Evolutionary conservation across 768 basidiomycete genomes (phyloP), one percentile per base, ranked within the genome.

Genomic region (Leccinum subtestaceum): DNA sequence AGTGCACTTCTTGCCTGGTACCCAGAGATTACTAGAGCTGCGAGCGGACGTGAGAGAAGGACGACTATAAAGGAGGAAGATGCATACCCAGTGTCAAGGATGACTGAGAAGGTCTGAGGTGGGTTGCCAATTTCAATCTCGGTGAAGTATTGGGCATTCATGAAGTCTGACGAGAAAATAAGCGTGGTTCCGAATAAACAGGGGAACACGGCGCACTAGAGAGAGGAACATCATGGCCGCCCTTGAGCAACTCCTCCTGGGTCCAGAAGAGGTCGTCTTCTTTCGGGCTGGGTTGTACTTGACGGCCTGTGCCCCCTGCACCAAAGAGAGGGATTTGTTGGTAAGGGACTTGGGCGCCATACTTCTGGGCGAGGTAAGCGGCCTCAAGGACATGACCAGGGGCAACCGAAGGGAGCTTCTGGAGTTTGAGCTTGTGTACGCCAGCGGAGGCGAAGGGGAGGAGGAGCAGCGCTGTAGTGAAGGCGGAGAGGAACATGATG

Each of bases 121-220:
- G 96, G 96, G 1, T 79, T 82, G 15, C 96, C 96, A 56, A 98
- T 72, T 1, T 79, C 70, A 60, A 98, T 96, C 62, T 94, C 90
- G 19, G 94, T 83, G 71, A 83, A 99, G 76, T 99, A 98, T 74
- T 99, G 95, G 36, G 97, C 95, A 72, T 98, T 98, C 87, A 95
- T 86, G 77, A 93, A 98, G 80, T 98, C 95, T 97, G 57, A 17
- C 21, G 55, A 34, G 25, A 34, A 21, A 5, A 34, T 60, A 52
- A 52, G 38, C 53, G 27, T n/a, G 43, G 46, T 0, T n/a, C 29
- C 32, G 23, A 48, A 32, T 2, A 23, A 10, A 5, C 19, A 25
- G 19, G 53, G 23, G 25, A 15, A 2, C 10, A 5, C 2, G 0
- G 12, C 64, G 12, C 43, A 65, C 96, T 97, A 68, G 81, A 88